These are phyloP conservation scores for Syncephalis fuscata DNA, from an alignment of 371 early-diverging fungal genomes.

Conservation along the genomic window DNA sequence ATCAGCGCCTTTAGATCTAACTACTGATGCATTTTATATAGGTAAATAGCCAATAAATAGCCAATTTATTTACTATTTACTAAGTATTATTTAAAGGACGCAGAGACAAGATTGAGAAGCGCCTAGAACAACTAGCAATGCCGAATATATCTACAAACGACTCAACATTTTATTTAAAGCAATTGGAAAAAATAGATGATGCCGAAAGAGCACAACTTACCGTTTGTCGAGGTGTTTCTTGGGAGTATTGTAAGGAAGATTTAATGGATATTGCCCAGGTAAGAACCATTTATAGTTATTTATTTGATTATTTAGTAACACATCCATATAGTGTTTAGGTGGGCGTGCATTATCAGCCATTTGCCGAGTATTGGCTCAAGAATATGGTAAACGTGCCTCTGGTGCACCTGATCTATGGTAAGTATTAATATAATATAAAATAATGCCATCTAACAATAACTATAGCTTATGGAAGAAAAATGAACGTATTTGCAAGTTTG, in stretches of 20 bases:
- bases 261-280: slow-evolving; percentile 3
- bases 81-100: slow-evolving; percentile 16
- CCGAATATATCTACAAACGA: no score
- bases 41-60: slow-evolving; percentile 16
- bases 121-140: slow-evolving; percentile 26
- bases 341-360: slow-evolving; percentile 27
- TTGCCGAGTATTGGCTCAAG: slow-evolving; percentile 37
- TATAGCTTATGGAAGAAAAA: slow-evolving; percentile 34
- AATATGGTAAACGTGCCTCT: slow-evolving; percentile 38
- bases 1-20: slow-evolving; percentile 46
- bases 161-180: neutral
- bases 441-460: no score
- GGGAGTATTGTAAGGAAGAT: slow-evolving; percentile 1
- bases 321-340: slow-evolving; percentile 49
- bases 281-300: no score
- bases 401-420: slow-evolving; percentile 62
- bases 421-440: no score
- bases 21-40: slow-evolving; percentile 44
- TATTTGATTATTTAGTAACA: no score
- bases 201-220: slow-evolving; percentile 1
- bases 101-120: slow-evolving; percentile 27
- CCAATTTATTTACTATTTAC: neutral
- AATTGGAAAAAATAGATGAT: slow-evolving; percentile 1
- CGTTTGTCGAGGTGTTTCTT: slow-evolving; percentile 5
- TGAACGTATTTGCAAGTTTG: slow-evolving; percentile 35